These are phyloP conservation scores for Fusarium sp. DNA, from an alignment of 2,329 filamentous ascomycete genomes.

Conservation along the genomic window DNA sequence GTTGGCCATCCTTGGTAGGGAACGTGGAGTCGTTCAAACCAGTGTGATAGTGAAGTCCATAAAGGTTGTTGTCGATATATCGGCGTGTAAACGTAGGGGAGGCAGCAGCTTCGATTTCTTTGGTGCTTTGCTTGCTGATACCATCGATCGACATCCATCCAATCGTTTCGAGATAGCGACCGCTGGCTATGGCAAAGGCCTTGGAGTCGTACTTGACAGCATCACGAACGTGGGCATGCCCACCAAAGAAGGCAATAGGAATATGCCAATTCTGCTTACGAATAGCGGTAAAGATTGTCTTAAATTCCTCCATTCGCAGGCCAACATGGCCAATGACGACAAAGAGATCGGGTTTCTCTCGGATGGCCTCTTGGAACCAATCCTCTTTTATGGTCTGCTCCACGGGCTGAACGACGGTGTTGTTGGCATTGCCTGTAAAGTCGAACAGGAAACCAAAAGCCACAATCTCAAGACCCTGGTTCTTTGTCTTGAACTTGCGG, in stretches of 20 bases:
- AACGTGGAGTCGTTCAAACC: conserved; percentile 78
- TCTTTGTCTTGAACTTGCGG: conserved; percentile 91
- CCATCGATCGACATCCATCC: conserved; percentile 91
- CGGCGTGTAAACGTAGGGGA: conserved; percentile 74
- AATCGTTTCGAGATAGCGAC: conserved; percentile 93
- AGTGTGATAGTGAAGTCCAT: conserved; percentile 84
- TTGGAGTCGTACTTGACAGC: conserved; percentile 81
- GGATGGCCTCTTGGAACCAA: conserved; percentile 90
- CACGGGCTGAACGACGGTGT: conserved; percentile 84
- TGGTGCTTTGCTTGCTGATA: conserved; percentile 50
- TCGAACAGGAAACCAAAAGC: conserved; percentile 97
- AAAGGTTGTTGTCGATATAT: conserved; percentile 95
- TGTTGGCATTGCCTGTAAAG: conserved; percentile 90
- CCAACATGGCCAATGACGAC: conserved; percentile 88
- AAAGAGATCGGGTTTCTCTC: conserved; percentile 88
- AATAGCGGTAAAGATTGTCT: conserved; percentile 80
- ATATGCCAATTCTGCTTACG: conserved; percentile 80
- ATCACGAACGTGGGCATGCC: conserved; percentile 90
- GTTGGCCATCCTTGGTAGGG: conserved; percentile 76
- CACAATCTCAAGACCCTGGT: conserved; percentile 83
- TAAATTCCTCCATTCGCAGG: conserved; percentile 82
- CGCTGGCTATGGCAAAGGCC: conserved; percentile 84
- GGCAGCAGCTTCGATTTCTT: conserved; percentile 47
- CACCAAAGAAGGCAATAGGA: conserved; percentile 91
- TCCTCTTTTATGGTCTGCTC: conserved; percentile 81